Percentiles rank a stretch among this genome's conserved stretches.
These are phyloP conservation scores for Nyssa sinensis DNA, from an alignment of 148 eudicot species.

Conservation along the genomic window DNA sequence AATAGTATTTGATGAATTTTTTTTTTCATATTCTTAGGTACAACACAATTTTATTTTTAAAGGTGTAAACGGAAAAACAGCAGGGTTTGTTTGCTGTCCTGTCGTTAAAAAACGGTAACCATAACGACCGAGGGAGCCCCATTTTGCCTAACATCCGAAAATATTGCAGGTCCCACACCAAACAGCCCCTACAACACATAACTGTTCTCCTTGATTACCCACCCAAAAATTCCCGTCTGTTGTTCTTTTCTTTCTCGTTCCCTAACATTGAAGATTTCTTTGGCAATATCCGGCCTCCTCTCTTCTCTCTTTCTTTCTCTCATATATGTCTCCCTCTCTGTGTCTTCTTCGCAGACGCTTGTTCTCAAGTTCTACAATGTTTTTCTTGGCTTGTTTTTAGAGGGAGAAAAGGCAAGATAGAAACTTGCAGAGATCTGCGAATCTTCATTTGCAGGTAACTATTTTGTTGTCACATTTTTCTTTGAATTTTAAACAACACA, in stretches of 20 bases:
- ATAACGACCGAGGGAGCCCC: not conserved
- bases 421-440: conserved; percentile 12
- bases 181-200: no score
- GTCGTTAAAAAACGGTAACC: not conserved
- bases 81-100: no score
- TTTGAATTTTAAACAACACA: not conserved
- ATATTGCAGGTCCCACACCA: no score
- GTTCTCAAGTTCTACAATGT: no score
- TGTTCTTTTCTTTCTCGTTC: not conserved
- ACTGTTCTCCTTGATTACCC: no score
- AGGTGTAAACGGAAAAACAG: not conserved
- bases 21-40: no score
- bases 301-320: not conserved
- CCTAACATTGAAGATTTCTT: not conserved
- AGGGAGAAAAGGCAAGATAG: not conserved
- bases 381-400: no score
- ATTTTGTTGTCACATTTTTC: not conserved
- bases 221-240: conserved; percentile 1
- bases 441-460: conserved; percentile 14
- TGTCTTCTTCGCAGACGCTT: not conserved
- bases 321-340: no score
- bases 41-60: no score
- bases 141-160: not conserved
- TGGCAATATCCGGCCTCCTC: conserved; percentile 2
- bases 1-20: no score